Conservation (phyloP, 176 grass and related monocot genomes). For the Musa troglodytarum region DNA sequence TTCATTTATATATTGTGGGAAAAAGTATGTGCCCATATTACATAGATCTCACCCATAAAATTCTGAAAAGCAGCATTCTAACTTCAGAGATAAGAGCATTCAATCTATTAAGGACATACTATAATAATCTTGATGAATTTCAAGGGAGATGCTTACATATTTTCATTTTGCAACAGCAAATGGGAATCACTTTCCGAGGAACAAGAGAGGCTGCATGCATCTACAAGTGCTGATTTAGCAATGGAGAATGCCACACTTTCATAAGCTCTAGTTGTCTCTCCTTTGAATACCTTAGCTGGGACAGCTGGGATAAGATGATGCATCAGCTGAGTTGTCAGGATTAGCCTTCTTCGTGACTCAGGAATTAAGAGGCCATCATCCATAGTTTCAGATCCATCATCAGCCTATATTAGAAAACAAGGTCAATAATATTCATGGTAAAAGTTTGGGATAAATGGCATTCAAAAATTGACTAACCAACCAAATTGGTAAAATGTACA, state of each 20-base stretch:
- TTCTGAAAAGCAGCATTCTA: background rate
- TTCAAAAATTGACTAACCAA: background rate
- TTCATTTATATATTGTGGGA: background rate
- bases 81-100: constrained; percentile 22
- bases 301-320: constrained; percentile 30
- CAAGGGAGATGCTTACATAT: constrained; percentile 4
- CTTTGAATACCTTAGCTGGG: constrained; percentile 22
- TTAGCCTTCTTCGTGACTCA: constrained; percentile 21
- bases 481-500: background rate
- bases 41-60: background rate
- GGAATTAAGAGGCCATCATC: constrained; percentile 13
- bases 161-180: background rate
- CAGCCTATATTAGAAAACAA: constrained; percentile 8
- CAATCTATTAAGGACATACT: background rate
- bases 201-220: constrained; percentile 29
- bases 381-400: constrained; percentile 25
- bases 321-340: constrained; percentile 29
- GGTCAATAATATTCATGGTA: background rate
- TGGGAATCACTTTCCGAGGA: constrained; percentile 8
- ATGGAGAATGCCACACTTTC: constrained; percentile 23
- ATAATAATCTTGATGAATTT: background rate
- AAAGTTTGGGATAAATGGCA: background rate
- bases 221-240: constrained; percentile 27
- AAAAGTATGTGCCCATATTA: background rate
- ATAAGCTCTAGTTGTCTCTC: constrained; percentile 31